Conservation (phyloP, 2,329 filamentous ascomycete genomes). For the Cladosporium phlei region DNA sequence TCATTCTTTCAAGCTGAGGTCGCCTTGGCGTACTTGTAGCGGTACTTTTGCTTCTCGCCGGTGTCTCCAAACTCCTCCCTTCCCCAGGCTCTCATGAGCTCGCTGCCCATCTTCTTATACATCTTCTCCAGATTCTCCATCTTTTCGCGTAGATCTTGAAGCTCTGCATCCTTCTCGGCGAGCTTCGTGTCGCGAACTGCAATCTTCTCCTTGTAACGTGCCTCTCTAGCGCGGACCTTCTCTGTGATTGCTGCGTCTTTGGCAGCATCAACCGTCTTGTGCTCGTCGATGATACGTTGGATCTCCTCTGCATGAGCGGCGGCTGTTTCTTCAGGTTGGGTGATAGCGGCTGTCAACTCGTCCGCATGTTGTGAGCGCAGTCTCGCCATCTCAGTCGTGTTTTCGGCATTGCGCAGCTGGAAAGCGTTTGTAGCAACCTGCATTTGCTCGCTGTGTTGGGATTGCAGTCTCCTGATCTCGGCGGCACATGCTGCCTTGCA, state of each 20-base stretch:
- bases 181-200: constrained; percentile 14
- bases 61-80: constrained; percentile 41
- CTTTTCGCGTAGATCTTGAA: constrained; percentile 18
- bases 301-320: not conserved
- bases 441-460: constrained; percentile 14
- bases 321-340: not conserved
- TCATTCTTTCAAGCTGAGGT: not conserved
- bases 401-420: constrained; percentile 15
- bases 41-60: constrained; percentile 30
- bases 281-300: constrained; percentile 9
- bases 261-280: constrained; percentile 4
- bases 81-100: constrained; percentile 79
- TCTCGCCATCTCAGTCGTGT: not conserved
- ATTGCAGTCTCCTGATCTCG: constrained; percentile 19
- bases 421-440: constrained; percentile 11
- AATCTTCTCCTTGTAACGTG: constrained; percentile 5
- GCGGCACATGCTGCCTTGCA: constrained; percentile 19
- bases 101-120: constrained; percentile 34
- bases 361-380: constrained; percentile 1
- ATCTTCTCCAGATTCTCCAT: constrained; percentile 26
- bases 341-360: not conserved
- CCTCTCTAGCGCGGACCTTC: constrained; percentile 3
- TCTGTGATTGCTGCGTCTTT: constrained; percentile 6
- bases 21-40: constrained; percentile 27
- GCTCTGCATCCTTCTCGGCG: constrained; percentile 21